Percentiles rank a stretch among this genome's conserved stretches.
phyloP scores from a whole-genome alignment of 768 basidiomycete species.

The Rhizopogon vesiculosus region DNA sequence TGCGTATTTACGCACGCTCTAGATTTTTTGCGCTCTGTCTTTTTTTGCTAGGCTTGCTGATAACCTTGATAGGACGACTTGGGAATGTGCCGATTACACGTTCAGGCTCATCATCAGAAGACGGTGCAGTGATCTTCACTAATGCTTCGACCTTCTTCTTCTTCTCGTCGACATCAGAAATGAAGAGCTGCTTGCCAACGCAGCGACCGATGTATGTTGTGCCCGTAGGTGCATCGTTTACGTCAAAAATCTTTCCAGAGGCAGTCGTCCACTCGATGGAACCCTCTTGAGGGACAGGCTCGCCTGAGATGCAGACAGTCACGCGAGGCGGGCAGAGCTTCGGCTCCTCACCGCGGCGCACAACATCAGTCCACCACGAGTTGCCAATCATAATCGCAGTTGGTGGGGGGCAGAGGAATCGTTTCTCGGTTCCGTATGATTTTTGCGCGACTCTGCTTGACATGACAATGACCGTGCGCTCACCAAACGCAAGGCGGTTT shows the following conservation, averaged over 20 bases:
- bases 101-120: conserved; percentile 76
- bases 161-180: conserved; percentile 92
- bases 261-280: conserved; percentile 85
- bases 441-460: conserved; percentile 98
- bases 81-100: conserved; percentile 86
- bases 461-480: conserved; percentile 94
- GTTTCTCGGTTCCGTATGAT: conserved; percentile 93
- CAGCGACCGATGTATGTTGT: conserved; percentile 91
- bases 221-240: conserved; percentile 69
- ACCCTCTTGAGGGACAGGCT: conserved; percentile 80
- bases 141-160: conserved; percentile 94
- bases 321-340: conserved; percentile 77
- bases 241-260: conserved; percentile 80
- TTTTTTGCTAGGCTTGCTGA: conserved; percentile 98
- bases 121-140: conserved; percentile 81
- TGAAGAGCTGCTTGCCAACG: conserved; percentile 92
- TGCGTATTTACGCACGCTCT: conserved; percentile 60
- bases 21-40: conserved; percentile 90
- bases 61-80: conserved; percentile 95
- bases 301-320: conserved; percentile 88
- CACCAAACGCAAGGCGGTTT: conserved; percentile 87
- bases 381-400: conserved; percentile 93
- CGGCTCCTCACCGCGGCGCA: conserved; percentile 69
- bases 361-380: conserved; percentile 88
- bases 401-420: conserved; percentile 91